Percentiles rank a stretch among this genome's conserved stretches.
These are phyloP conservation scores for Alternaria conjuncta DNA, from an alignment of 2,329 filamentous ascomycete genomes.

Conservation along the genomic window DNA sequence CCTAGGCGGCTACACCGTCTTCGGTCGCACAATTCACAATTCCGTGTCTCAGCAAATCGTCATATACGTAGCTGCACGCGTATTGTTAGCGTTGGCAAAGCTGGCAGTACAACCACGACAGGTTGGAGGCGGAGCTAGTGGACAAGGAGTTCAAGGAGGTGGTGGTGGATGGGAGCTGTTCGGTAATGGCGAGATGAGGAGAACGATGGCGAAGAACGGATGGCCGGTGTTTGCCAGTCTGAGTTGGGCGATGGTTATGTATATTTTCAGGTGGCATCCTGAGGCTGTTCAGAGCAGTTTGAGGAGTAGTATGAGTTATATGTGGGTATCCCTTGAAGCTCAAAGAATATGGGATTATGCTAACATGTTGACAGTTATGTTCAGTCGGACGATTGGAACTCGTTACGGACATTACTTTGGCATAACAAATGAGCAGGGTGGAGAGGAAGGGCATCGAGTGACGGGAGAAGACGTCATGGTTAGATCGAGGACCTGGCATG, in stretches of 20 bases:
- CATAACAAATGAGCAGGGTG: slow-evolving; percentile 69
- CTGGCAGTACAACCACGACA: slow-evolving; percentile 72
- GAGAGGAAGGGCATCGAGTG: not conserved
- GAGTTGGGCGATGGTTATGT: slow-evolving; percentile 95
- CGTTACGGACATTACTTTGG: slow-evolving; percentile 80
- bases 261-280: slow-evolving; percentile 89
- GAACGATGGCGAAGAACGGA: slow-evolving; percentile 63
- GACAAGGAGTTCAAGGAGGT: slow-evolving; percentile 15
- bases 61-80: slow-evolving; percentile 95
- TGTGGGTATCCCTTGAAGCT: slow-evolving; percentile 64
- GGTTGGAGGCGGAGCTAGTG: slow-evolving; percentile 38
- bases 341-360: not conserved
- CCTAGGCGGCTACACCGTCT: slow-evolving; percentile 89
- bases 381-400: slow-evolving; percentile 89
- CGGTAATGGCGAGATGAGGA: slow-evolving; percentile 44
- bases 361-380: slow-evolving; percentile 61
- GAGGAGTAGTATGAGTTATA: slow-evolving; percentile 95
- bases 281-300: slow-evolving; percentile 90
- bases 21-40: slow-evolving; percentile 79
- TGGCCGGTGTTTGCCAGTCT: slow-evolving; percentile 93
- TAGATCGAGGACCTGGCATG: not conserved
- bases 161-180: slow-evolving; percentile 52
- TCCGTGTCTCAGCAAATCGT: slow-evolving; percentile 96
- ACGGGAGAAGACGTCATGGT: not conserved
- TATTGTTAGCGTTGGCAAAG: slow-evolving; percentile 82